These are phyloP conservation scores for Sphagnum fallax DNA, from an alignment of 228 moss, liverwort and hornwort species.

Conservation along the genomic window DNA sequence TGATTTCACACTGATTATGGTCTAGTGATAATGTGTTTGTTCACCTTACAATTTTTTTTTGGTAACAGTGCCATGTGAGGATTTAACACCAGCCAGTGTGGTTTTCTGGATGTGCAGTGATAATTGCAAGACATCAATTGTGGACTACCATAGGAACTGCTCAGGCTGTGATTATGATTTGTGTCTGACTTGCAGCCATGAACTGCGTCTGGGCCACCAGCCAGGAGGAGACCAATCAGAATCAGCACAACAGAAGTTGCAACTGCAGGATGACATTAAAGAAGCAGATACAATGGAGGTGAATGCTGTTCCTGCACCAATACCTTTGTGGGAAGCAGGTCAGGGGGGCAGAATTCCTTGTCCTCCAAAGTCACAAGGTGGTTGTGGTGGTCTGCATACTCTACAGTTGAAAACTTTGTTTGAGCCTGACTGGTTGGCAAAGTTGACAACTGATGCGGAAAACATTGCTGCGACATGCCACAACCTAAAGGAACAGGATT, in stretches of 20 bases:
- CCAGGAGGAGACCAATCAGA: constrained; percentile 75
- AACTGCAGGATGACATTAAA: background rate
- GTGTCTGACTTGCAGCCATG: constrained; percentile 79
- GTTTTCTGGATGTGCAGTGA: constrained; percentile 35
- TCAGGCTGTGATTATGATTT: constrained; percentile 70
- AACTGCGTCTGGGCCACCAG: constrained; percentile 60
- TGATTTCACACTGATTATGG: background rate
- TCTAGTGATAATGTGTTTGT: background rate
- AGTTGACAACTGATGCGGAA: constrained; percentile 45
- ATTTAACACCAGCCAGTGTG: constrained; percentile 1
- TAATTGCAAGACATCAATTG: constrained; percentile 88
- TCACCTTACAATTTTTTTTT: background rate
- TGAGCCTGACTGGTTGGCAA: constrained; percentile 49
- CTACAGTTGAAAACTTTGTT: constrained; percentile 61
- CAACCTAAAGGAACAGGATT: constrained; percentile 8
- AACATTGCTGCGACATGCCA: constrained; percentile 26
- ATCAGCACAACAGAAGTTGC: constrained; percentile 61
- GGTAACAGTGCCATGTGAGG: background rate
- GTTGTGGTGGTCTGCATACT: constrained; percentile 50
- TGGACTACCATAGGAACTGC: constrained; percentile 80
- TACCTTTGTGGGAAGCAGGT: constrained; percentile 52
- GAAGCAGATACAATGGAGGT: constrained; percentile 7
- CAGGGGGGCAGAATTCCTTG: constrained; percentile 60
- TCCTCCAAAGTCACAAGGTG: constrained; percentile 70
- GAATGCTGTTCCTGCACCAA: constrained; percentile 7